phyloP scores from a whole-genome alignment of 257 asterid species.

The Pogostemon cablin region DNA sequence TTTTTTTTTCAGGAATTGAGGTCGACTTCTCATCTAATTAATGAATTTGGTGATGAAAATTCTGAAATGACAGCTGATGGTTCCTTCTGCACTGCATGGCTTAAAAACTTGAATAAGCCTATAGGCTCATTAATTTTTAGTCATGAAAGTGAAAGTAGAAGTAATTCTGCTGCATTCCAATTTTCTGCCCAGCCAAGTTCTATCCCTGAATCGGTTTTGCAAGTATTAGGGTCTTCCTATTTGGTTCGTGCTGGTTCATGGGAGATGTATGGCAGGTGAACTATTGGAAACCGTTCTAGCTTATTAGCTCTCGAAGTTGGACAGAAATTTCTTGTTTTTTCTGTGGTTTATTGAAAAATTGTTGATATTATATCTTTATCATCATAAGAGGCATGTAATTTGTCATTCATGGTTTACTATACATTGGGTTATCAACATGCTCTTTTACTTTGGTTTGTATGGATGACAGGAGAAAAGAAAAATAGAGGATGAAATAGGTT shows the following conservation, averaged over 20 bases:
- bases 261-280: conserved; percentile 97
- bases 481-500: background rate
- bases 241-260: conserved; percentile 91
- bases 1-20: conserved; percentile 69
- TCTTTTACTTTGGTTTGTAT: conserved; percentile 14
- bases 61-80: conserved; percentile 76
- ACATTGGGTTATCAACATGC: conserved; percentile 5
- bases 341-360: background rate
- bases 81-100: conserved; percentile 76
- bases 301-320: conserved; percentile 30
- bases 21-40: conserved; percentile 71
- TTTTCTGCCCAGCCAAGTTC: conserved; percentile 81
- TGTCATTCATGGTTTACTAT: conserved; percentile 2
- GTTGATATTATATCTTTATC: conserved; percentile 6
- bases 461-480: background rate
- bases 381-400: background rate
- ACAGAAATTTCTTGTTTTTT: conserved; percentile 16
- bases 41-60: conserved; percentile 75
- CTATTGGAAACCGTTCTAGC: conserved; percentile 22
- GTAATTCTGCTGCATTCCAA: conserved; percentile 44
- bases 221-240: conserved; percentile 81
- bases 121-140: conserved; percentile 61
- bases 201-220: conserved; percentile 82
- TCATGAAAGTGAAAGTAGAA: conserved; percentile 57
- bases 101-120: conserved; percentile 68